Evolutionary conservation across 2,329 filamentous ascomycete genomes (phyloP), one percentile per base, ranked within the genome.

Genomic region (Pestalotiopsis sp.): DNA sequence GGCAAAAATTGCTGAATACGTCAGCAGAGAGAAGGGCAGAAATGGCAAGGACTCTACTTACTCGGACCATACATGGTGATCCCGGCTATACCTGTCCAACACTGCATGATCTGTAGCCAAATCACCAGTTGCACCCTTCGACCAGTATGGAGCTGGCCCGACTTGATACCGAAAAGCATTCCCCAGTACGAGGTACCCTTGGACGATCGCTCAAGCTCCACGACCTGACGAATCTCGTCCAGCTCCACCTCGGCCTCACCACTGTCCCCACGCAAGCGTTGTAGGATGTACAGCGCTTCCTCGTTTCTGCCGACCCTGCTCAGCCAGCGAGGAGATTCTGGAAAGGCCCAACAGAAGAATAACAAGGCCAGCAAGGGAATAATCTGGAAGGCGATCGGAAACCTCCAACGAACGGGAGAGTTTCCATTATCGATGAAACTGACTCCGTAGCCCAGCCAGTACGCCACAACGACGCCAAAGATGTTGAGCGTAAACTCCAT

Each of bases 401-500:
- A 93, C 4, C 90, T 82, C 90, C 90, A 92, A 56, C 86, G 85
- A 73, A 92, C 86, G 0, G 86, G 80, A 0, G 88, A 89, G 1
- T 80, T 81, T 11, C 88, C 88, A 41, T 84, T 83, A 68, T 90
- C 85, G 71, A 89, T 86, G 74, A 88, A 91, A 0, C 87, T 89
- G 7, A 89, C 81, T 2, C 88, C 90, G 70, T 87, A 90, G 72
- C 85, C 83, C 7, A 85, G 77, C 89, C 89, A 91, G 72, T 92
- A 92, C 2, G 86, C 80, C 41, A 90, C 82, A 20, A 90, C 87
- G 0, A 92, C 89, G 73, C 91, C 91, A 63, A 92, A 89, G 70
- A 93, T 92, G 74, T 93, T 93, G 11, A 93, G 78, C 0, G 90
- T 93, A 71, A 93, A 93, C 73, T 93, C 91, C 67, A 92, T 89